These are phyloP conservation scores for Mortierella sp. DNA, from an alignment of 371 early-diverging fungal genomes.

Conservation along the genomic window DNA sequence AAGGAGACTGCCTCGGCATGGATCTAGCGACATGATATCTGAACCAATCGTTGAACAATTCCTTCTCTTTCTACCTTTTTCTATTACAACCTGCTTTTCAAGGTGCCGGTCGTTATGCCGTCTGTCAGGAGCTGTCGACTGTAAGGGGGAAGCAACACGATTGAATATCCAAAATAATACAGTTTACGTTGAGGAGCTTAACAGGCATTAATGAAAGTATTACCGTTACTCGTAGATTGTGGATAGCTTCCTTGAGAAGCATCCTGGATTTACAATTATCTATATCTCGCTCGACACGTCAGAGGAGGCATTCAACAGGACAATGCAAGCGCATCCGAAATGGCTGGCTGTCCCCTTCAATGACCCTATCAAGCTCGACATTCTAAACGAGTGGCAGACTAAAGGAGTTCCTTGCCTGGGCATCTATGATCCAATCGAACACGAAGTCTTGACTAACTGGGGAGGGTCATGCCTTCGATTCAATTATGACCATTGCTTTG, in stretches of 20 bases:
- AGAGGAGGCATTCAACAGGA: constrained; percentile 32
- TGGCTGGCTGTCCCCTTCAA: constrained; percentile 51
- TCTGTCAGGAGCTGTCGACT: constrained; percentile 40
- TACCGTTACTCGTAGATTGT: constrained; percentile 13
- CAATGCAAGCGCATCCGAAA: constrained; percentile 39
- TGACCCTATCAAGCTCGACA: constrained; percentile 36
- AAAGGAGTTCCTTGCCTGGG: constrained; percentile 46
- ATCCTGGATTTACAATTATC: constrained; percentile 41
- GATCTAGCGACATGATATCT: background rate
- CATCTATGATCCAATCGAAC: constrained; percentile 47
- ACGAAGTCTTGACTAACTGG: constrained; percentile 51
- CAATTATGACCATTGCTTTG: constrained; percentile 38
- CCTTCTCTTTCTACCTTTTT: background rate
- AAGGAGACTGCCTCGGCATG: background rate
- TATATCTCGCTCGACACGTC: constrained; percentile 40
- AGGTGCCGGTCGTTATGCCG: constrained; percentile 52
- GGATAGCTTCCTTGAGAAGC: constrained; percentile 32
- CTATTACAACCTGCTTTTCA: background rate
- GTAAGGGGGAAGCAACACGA: constrained; percentile 12
- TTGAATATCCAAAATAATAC: too few species aligned
- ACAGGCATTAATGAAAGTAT: background rate
- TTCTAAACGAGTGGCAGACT: constrained; percentile 47
- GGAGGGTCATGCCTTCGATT: constrained; percentile 53
- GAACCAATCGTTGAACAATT: background rate
- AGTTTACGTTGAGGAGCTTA: background rate